phyloP scores from a whole-genome alignment of 169 alveolate species.

The Ichthyophthirius multifiliis region DNA sequence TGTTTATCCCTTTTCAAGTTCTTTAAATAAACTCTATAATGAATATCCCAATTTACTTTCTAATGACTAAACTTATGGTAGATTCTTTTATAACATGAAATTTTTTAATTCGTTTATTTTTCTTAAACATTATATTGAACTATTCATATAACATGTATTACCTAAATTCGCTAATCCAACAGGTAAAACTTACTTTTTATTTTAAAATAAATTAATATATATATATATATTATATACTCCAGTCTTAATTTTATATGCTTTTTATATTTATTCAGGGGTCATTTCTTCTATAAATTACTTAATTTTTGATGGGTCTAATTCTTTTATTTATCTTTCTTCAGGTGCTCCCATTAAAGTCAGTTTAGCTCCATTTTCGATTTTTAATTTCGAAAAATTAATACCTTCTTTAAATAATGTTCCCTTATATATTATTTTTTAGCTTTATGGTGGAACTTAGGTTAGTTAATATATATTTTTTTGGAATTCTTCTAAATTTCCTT shows the following conservation, averaged over 20 bases:
- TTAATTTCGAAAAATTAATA: slow-evolving; percentile 8
- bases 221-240: neutral
- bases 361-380: slow-evolving; percentile 4
- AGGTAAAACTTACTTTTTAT: slow-evolving; percentile 23
- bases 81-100: neutral
- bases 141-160: slow-evolving; percentile 61
- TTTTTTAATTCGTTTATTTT: slow-evolving; percentile 28
- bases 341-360: slow-evolving; percentile 16
- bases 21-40: neutral
- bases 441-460: slow-evolving; percentile 6
- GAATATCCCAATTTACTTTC: neutral
- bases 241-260: slow-evolving; percentile 16
- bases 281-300: slow-evolving; percentile 22
- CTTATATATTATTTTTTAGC: slow-evolving; percentile 25
- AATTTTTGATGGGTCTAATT: neutral
- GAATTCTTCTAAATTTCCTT: slow-evolving; percentile 1
- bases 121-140: slow-evolving; percentile 36
- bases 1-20: slow-evolving; percentile 29
- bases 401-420: slow-evolving; percentile 24
- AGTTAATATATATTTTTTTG: neutral
- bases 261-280: slow-evolving; percentile 28
- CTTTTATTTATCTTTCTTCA: slow-evolving; percentile 19
- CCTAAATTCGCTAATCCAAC: slow-evolving; percentile 54
- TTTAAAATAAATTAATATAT: neutral
- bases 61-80: neutral